Percentiles rank a stretch among this genome's conserved stretches.
These are phyloP conservation scores for Yarrowia alimentaria DNA, from an alignment of 805 yeast species.

Conservation along the genomic window DNA sequence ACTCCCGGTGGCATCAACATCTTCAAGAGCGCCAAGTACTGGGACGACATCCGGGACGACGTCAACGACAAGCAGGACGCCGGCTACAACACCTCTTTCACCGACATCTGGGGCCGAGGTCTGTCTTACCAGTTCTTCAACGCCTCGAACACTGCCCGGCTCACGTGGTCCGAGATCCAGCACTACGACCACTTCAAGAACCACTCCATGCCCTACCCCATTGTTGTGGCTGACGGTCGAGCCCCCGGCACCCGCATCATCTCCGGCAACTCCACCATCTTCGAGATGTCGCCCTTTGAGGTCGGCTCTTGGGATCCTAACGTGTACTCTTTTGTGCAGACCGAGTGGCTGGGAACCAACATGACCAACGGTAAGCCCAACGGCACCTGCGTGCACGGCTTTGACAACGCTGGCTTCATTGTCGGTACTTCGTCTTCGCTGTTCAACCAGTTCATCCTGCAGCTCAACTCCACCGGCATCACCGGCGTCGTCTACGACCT, in stretches of 20 bases:
- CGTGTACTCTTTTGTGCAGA: conserved; percentile 60
- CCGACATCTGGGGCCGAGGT: conserved; percentile 82
- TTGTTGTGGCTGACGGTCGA: conserved; percentile 52
- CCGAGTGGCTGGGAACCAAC: conserved; percentile 67
- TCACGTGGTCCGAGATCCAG: conserved; percentile 57
- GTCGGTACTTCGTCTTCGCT: conserved; percentile 81
- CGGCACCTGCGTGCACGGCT: conserved; percentile 59
- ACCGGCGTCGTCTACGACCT: conserved; percentile 49
- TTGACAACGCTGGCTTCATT: conserved; percentile 77
- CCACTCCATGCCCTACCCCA: conserved; percentile 71
- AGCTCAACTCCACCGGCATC: conserved; percentile 54
- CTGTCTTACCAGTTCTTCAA: conserved; percentile 71
- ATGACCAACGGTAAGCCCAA: conserved; percentile 58
- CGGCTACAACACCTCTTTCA: conserved; percentile 64
- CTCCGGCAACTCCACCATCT: conserved; percentile 62
- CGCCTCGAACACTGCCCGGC: conserved; percentile 61
- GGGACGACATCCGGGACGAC: conserved; percentile 47
- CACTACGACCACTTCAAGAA: conserved; percentile 59
- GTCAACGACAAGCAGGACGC: conserved; percentile 57
- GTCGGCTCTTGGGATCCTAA: conserved; percentile 89
- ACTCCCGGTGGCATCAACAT: conserved; percentile 63
- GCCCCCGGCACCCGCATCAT: conserved; percentile 50
- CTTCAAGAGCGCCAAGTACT: conserved; percentile 51
- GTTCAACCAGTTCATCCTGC: conserved; percentile 65
- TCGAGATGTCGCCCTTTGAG: conserved; percentile 58